Conservation (phyloP, 371 early-diverging fungal species). For the Umbelopsis sp. region DNA sequence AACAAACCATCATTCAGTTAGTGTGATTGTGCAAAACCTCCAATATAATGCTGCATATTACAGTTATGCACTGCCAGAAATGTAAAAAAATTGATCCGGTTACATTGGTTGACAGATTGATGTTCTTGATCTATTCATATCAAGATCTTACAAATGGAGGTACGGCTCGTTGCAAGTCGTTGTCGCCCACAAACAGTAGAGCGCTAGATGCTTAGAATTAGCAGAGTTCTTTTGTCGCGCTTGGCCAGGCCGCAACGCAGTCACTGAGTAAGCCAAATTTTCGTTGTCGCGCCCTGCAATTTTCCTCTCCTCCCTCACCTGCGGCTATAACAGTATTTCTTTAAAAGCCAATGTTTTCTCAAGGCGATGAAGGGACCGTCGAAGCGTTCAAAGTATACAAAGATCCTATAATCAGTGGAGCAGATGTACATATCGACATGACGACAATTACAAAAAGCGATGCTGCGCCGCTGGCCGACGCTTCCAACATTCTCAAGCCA, state of each 20-base stretch:
- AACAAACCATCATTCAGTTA: background rate
- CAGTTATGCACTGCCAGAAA: background rate
- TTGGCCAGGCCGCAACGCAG: background rate
- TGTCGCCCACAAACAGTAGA: too few relatives aligned
- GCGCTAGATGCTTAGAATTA: too few relatives aligned
- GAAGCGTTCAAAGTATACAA: slow-evolving; percentile 7
- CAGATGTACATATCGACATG: background rate
- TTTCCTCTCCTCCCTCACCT: too few relatives aligned
- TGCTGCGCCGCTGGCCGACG: slow-evolving; percentile 16
- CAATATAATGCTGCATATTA: background rate
- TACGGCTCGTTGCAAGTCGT: too few relatives aligned
- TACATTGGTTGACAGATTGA: too few relatives aligned
- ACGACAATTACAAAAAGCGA: background rate
- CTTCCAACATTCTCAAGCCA: slow-evolving; percentile 4
- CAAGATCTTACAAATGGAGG: too few relatives aligned
- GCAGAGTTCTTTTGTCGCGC: too few relatives aligned
- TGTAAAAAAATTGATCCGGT: too few relatives aligned
- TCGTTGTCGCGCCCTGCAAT: background rate
- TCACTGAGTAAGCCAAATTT: background rate
- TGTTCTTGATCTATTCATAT: too few relatives aligned
- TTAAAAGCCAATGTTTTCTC: background rate
- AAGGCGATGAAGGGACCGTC: background rate
- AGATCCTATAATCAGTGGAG: background rate
- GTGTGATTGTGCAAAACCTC: background rate
- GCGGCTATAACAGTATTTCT: background rate